These are phyloP conservation scores for Exophiala sp. DNA, from an alignment of 2,329 filamentous ascomycete genomes.

Conservation along the genomic window DNA sequence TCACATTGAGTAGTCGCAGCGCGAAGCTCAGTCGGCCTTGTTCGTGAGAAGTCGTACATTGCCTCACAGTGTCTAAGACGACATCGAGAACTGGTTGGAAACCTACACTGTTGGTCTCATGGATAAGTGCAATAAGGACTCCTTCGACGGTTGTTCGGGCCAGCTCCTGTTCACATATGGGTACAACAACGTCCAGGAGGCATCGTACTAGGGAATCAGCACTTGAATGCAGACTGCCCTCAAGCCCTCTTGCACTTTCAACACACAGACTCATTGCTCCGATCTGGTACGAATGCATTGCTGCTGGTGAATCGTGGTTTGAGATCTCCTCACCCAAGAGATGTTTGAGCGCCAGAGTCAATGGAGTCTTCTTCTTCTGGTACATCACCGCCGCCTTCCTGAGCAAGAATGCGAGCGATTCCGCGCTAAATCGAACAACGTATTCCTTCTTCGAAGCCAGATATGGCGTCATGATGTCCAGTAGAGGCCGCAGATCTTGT, in stretches of 20 bases:
- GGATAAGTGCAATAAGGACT: slow-evolving; percentile 74
- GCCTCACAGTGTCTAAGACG: slow-evolving; percentile 52
- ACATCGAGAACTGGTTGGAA: slow-evolving; percentile 66
- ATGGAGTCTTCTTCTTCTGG: slow-evolving; percentile 65
- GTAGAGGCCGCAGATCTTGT: slow-evolving; percentile 78
- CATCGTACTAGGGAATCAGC: slow-evolving; percentile 52
- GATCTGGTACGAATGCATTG: slow-evolving; percentile 65
- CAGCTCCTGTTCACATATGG: slow-evolving; percentile 47
- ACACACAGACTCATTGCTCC: slow-evolving; percentile 90
- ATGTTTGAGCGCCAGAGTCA: slow-evolving; percentile 68
- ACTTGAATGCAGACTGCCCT: slow-evolving; percentile 57
- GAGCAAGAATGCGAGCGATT: slow-evolving; percentile 89
- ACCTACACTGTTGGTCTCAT: slow-evolving; percentile 72
- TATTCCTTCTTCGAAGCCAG: slow-evolving; percentile 78
- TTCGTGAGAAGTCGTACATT: slow-evolving; percentile 3
- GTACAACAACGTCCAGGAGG: slow-evolving; percentile 39
- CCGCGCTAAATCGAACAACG: slow-evolving; percentile 87
- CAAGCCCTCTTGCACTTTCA: slow-evolving; percentile 68
- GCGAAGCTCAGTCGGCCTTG: slow-evolving; percentile 48
- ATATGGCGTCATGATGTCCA: slow-evolving; percentile 76
- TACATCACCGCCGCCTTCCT: slow-evolving; percentile 80
- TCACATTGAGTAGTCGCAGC: slow-evolving; percentile 61
- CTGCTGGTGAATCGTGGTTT: not conserved
- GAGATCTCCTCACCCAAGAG: slow-evolving; percentile 59
- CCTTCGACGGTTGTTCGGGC: slow-evolving; percentile 58